phyloP scores from a whole-genome alignment of 2,329 filamentous ascomycete genomes.

The Phaeosphaeriaceae sp. region DNA sequence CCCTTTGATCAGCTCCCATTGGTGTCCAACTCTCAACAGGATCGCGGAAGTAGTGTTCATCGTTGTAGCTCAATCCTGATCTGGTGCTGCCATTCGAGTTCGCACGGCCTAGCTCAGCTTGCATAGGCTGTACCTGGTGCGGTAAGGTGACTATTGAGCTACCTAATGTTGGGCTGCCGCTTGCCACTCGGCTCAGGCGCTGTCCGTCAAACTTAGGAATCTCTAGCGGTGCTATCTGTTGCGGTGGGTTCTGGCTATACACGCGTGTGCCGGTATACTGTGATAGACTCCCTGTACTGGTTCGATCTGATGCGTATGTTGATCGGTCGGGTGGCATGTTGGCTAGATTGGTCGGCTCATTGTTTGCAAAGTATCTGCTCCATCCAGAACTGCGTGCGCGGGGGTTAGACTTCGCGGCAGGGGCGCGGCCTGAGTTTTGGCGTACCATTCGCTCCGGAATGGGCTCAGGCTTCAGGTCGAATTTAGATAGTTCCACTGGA shows the following conservation, averaged over 20 bases:
- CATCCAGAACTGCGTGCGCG: conserved; percentile 69
- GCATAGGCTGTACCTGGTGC: conserved; percentile 42
- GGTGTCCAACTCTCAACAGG: conserved; percentile 48
- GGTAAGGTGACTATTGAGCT: conserved; percentile 58
- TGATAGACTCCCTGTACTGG: conserved; percentile 47
- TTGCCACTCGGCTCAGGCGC: conserved; percentile 69
- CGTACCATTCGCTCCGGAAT: conserved; percentile 40
- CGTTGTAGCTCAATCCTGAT: conserved; percentile 38
- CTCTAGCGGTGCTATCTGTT: conserved; percentile 70
- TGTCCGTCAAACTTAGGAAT: conserved; percentile 61
- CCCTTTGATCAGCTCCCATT: conserved; percentile 41
- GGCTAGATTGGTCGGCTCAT: conserved; percentile 62
- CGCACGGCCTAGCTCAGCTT: conserved; percentile 46
- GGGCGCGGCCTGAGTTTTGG: conserved; percentile 43
- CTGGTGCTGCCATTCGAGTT: conserved; percentile 45
- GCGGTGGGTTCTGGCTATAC: conserved; percentile 68
- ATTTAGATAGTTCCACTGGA: conserved; percentile 54
- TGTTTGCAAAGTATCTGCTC: conserved; percentile 80
- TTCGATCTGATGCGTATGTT: conserved; percentile 48
- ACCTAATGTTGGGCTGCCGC: conserved; percentile 72
- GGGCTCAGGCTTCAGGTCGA: conserved; percentile 48
- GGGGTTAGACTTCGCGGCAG: conserved; percentile 24
- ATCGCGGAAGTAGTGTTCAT: conserved; percentile 38
- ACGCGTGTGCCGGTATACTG: conserved; percentile 59
- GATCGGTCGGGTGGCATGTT: conserved; percentile 65